Evolutionary conservation across 345 rosid genomes (phyloP).

Genomic region (Turritis glabra): DNA sequence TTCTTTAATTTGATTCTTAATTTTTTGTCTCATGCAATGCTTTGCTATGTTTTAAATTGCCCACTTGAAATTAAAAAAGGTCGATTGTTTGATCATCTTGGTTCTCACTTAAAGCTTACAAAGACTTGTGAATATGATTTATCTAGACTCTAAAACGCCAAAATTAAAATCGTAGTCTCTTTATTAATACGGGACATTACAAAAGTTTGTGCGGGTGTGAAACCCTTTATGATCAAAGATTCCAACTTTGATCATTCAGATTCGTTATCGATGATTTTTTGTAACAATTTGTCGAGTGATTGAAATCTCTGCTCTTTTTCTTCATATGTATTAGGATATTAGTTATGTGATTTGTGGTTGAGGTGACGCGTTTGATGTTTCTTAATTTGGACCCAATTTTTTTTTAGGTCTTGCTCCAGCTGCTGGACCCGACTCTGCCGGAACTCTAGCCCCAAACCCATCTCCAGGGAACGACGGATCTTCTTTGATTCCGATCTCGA

Average conservation of each 20-base stretch:
- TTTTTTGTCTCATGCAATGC: constrained; percentile 8
- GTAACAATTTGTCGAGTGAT: background rate
- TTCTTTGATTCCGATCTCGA: constrained; percentile 28
- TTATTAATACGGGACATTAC: too few relatives aligned
- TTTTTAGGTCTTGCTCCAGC: constrained; percentile 33
- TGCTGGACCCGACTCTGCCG: constrained; percentile 26
- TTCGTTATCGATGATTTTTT: background rate
- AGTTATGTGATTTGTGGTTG: too few relatives aligned
- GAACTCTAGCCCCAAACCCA: constrained; percentile 21
- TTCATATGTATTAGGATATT: background rate
- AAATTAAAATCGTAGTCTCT: too few relatives aligned
- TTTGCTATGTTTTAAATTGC: background rate
- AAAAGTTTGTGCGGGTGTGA: background rate
- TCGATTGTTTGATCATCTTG: background rate
- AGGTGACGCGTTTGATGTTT: background rate
- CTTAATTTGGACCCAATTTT: background rate
- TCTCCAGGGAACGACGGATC: constrained; percentile 33
- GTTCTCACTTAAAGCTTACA: background rate
- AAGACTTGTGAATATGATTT: too few relatives aligned
- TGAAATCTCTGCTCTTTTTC: background rate
- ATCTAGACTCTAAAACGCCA: too few relatives aligned
- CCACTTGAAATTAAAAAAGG: background rate
- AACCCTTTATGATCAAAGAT: background rate
- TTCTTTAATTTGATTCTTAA: background rate
- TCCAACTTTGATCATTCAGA: background rate